Base-by-base conservation (phyloP, 2,329 filamentous ascomycete genomes). In the Cordyceps pruinosa region DNA sequence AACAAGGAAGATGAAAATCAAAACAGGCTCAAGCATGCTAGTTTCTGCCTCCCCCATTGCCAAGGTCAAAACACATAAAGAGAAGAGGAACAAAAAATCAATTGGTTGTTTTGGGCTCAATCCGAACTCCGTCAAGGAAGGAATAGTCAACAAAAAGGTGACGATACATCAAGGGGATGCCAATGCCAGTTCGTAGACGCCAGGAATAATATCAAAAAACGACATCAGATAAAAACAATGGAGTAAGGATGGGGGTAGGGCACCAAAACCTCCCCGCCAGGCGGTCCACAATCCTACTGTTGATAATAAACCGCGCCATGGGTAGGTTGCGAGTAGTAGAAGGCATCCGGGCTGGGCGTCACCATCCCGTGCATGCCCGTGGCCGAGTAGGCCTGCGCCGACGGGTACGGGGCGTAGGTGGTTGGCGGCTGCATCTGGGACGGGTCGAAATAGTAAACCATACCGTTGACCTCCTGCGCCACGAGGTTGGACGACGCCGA, bases 361-460 rank as follows among this genome's bases (percentile, higher is more conserved):
- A 91, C 87, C 85, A 94, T 91, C 10, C 88, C 87, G 61, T 85
- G 86, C 82, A 92, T 90, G 44, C 85, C 85, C 60, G 87, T 77
- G 46, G 75, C 69, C 57, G 77, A 75, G 65, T 85, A 89, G 56
- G 76, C 68, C 58, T 77, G 80, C 39, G 77, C 69, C 7, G 77
- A 67, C 56, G 77, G 74, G 61, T 79, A 81, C 1, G 73, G 58
- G 30, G 76, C 73, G 61, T 81, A 83, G 21, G 69, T 65, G 49
- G 74, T 68, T 61, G 82, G 75, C 1, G 80, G 74, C 26, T 83
- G 76, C 48, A 92, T 75, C 67, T 91, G 87, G n/a, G 85, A 80
- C 8, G 89, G 81, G 67, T 96, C 89, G 66, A 91, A 92, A 69
- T 96, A 99, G 71, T 96, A 97, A 1, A 96, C 91, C 82, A 95